Evolutionary conservation across 495 filamentous ascomycete genomes (phyloP).

Genomic region (Penicillium odoratum): DNA sequence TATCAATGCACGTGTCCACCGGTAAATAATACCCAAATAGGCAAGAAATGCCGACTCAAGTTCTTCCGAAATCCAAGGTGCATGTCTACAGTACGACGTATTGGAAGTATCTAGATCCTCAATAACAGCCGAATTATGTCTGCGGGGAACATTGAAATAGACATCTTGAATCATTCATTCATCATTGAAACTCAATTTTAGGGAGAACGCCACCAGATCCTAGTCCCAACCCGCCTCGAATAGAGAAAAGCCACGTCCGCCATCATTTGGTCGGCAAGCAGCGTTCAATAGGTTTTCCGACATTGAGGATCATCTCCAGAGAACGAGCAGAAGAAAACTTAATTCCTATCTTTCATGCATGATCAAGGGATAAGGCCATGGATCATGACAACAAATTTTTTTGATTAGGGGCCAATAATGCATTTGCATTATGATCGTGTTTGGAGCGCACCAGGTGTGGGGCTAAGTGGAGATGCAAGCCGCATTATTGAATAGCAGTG

Average conservation of each 20-base stretch:
- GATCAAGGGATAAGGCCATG: background rate
- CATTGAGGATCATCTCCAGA: background rate
- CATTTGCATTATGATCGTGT: background rate
- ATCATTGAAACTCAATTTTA: background rate
- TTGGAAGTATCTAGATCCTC: background rate
- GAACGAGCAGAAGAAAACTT: background rate
- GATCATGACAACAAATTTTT: background rate
- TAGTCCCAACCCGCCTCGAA: background rate
- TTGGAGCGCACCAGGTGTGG: background rate
- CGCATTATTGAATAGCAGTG: slow-evolving; percentile 16
- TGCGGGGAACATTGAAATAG: background rate
- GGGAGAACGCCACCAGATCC: slow-evolving; percentile 1
- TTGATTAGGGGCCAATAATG: background rate
- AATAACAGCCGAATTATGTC: background rate
- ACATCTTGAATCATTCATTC: background rate
- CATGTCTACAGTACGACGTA: background rate
- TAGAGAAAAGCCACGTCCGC: background rate
- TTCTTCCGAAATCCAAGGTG: background rate
- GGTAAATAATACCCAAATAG: background rate
- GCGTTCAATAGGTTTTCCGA: background rate
- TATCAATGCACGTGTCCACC: too few species aligned
- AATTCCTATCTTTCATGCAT: background rate
- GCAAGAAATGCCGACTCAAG: background rate
- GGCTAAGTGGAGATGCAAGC: background rate
- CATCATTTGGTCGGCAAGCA: background rate